Evolutionary conservation across 2,329 filamentous ascomycete species (phyloP), one percentile per base, ranked within the genome.

Genomic region (Epichloe gansuensis): DNA sequence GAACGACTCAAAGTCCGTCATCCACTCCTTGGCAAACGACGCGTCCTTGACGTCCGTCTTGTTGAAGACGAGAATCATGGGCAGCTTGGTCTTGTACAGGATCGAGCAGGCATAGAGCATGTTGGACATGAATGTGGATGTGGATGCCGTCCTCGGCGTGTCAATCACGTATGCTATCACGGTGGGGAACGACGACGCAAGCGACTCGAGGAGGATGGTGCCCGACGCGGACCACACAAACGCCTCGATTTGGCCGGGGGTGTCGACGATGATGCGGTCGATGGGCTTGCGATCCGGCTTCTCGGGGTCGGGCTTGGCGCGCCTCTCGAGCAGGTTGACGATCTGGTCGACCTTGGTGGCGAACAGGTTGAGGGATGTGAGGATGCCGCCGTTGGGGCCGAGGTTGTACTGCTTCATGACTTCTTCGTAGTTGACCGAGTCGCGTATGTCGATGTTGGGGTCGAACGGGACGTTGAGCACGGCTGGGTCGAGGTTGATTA

Each of bases 331-430:
- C 9, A 98, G 77, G 17, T 76, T 76, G 54, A 98, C 81, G 51
- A 98, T 87, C 70, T 98, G 93, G 63, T 98, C 94, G 56, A 98
- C 89, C 69, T 98, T 98, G 53, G 94, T 98, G 42, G 90, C 89
- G 67, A 98, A 98, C 27, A 98, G 80, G 67, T 98, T 98, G 47
- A 98, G 74, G 11, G 87, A 93, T 2, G 94, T 98, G 59, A 98
- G 73, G 63, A 98, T 98, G 46, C 90, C 94, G 50, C 93, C 93
- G 72, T 98, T 98, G 8, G 93, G 93, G 0, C 93, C 93, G 0
- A 98, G 80, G 64, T 96, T 96, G 70, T 96, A 97, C 71, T 97
- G 90, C 71, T 91, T 94, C 94, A 98, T 98, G 57, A 98, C 93
- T 70, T 98, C 91, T 68, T 95, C 93, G 75, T 98, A 98, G 77